Conservation (phyloP, 75 land plant species). For the Gnetum montanum region DNA sequence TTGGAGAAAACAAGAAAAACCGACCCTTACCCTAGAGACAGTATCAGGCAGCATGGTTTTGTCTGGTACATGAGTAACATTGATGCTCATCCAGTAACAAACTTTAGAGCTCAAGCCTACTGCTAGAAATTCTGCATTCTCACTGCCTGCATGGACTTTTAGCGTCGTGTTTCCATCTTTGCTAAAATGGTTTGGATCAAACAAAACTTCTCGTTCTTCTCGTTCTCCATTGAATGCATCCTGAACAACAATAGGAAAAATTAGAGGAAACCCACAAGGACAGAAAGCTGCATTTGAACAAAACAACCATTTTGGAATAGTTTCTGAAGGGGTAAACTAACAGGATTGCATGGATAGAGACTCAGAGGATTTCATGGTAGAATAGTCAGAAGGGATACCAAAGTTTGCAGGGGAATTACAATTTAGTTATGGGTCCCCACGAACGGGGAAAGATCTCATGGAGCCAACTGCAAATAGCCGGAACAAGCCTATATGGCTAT, state of each 20-base stretch:
- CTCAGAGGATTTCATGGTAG: too few relatives aligned
- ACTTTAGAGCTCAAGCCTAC: constrained; percentile 44
- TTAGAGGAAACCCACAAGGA: not conserved
- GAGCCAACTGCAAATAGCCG: too few relatives aligned
- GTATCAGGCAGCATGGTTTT: constrained; percentile 21
- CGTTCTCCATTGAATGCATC: constrained; percentile 24
- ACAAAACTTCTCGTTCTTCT: constrained; percentile 20
- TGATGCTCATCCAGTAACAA: constrained; percentile 44
- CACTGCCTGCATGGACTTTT: constrained; percentile 21
- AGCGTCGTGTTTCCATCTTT: constrained; percentile 41
- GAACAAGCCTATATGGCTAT: too few relatives aligned
- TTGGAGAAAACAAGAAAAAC: constrained; percentile 1
- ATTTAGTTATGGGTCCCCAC: too few relatives aligned
- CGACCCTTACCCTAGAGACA: constrained; percentile 28
- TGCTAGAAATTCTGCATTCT: constrained; percentile 34
- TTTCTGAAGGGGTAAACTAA: too few relatives aligned
- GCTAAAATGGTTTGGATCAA: constrained; percentile 41
- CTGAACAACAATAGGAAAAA: constrained; percentile 24
- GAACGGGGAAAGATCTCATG: too few relatives aligned
- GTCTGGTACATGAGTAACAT: constrained; percentile 35
- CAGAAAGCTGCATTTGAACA: too few relatives aligned
- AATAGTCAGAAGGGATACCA: too few relatives aligned
- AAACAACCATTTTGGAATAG: not conserved
- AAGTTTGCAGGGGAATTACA: too few relatives aligned
- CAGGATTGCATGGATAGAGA: too few relatives aligned